phyloP scores from a whole-genome alignment of 1,284 basidiomycete genomes.

The Farysia itapuensis region DNA sequence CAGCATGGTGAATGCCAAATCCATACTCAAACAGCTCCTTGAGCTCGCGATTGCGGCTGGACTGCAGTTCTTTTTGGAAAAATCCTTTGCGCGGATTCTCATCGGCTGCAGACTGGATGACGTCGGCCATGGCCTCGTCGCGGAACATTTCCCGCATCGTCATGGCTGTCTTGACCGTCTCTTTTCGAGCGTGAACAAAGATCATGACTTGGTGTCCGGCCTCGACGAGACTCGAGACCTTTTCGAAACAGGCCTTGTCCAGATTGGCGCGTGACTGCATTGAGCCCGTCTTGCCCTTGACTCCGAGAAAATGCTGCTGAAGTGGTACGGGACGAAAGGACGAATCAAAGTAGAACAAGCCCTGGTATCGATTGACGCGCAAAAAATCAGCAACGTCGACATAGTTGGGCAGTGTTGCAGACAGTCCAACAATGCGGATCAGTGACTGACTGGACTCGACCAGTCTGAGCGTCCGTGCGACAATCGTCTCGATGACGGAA shows the following conservation, averaged over 20 bases:
- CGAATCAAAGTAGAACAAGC: conserved; percentile 98
- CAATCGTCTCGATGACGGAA: conserved; percentile 97
- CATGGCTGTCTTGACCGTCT: conserved; percentile 90
- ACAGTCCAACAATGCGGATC: conserved; percentile 97
- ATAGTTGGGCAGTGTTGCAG: conserved; percentile 96
- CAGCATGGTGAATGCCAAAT: conserved; percentile 96
- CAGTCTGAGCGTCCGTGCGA: conserved; percentile 89
- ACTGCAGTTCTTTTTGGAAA: conserved; percentile 76
- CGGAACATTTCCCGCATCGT: conserved; percentile 80
- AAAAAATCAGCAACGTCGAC: conserved; percentile 95
- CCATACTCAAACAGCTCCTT: conserved; percentile 88
- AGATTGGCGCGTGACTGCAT: conserved; percentile 78
- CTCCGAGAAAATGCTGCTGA: conserved; percentile 95
- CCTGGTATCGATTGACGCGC: conserved; percentile 81
- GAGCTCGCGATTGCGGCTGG: conserved; percentile 93
- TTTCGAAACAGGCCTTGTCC: conserved; percentile 86
- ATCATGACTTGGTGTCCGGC: conserved; percentile 92
- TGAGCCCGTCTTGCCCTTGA: conserved; percentile 86
- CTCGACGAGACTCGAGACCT: conserved; percentile 62
- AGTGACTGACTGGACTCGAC: conserved; percentile 94
- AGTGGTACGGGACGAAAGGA: conserved; percentile 96
- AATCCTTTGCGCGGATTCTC: conserved; percentile 34
- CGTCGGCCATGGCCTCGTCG: conserved; percentile 72
- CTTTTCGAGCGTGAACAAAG: conserved; percentile 97
- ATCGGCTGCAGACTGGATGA: conserved; percentile 65